phyloP scores from a whole-genome alignment of 2,329 filamentous ascomycete genomes.

The Eurotiales sp. region DNA sequence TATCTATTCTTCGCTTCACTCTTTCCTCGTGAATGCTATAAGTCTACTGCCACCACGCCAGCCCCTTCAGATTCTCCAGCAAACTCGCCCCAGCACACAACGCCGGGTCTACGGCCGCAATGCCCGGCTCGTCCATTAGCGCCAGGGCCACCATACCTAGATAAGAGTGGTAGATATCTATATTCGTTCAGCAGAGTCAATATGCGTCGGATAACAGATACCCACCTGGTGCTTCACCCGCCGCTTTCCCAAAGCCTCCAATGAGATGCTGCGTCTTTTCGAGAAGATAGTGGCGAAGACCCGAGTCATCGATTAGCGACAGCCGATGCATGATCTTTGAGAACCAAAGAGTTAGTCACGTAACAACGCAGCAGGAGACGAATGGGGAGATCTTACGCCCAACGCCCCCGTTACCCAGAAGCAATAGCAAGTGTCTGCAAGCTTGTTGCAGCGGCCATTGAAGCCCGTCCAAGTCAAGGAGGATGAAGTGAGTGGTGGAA shows the following conservation, averaged over 20 bases:
- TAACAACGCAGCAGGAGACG: no score
- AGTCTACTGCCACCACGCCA: conserved; percentile 41
- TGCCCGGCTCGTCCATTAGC: conserved; percentile 63
- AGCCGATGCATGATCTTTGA: conserved; percentile 59
- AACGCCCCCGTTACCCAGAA: conserved; percentile 81
- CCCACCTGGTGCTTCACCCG: conserved; percentile 63
- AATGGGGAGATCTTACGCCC: no score
- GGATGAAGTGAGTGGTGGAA: conserved; percentile 22
- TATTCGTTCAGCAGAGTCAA: conserved; percentile 10
- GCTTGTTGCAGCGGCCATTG: conserved; percentile 87
- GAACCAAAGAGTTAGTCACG: conserved; percentile 20
- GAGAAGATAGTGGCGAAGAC: conserved; percentile 74
- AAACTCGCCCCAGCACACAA: conserved; percentile 66
- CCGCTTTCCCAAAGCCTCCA: conserved; percentile 73
- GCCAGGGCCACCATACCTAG: conserved; percentile 78
- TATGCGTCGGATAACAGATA: not conserved
- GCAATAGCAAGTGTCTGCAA: conserved; percentile 89
- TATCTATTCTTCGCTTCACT: not conserved
- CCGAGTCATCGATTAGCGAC: conserved; percentile 55
- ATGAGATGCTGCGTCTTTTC: conserved; percentile 83
- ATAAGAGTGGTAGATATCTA: conserved; percentile 81
- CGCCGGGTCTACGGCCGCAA: conserved; percentile 69
- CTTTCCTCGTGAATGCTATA: no score
- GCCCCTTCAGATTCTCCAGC: conserved; percentile 36
- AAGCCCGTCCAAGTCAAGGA: conserved; percentile 64